Evolutionary conservation across 345 rosid genomes (phyloP), one percentile per base, ranked within the genome.

Genomic region (Reutealis trisperma): DNA sequence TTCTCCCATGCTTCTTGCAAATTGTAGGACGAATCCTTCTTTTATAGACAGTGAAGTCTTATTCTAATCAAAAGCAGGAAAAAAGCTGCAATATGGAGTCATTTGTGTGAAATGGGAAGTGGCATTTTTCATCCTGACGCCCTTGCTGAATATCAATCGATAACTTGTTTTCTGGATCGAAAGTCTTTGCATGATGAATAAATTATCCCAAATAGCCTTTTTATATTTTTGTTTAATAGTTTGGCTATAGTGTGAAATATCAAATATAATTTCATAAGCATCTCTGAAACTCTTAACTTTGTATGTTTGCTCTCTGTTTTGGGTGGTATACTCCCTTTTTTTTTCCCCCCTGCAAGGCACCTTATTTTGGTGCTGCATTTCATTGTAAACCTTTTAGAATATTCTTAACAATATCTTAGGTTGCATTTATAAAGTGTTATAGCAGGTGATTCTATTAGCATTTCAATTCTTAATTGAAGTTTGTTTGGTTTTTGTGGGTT

Each of bases 221-320:
- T 16, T 67, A n/a, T 63, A 12, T 63, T 34, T 34, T 34, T 64
- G 12, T 19, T 64, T 18, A 18, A 24, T 24, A 9, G 15, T 68
- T 68, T 51, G 44, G 5, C 19, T 52, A 8, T 51, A 27, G 62
- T 54, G 11, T 30, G n/a, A 51, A 27, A 51, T 52, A 16, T 7
- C 19, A 45, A 57, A 54, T 27, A 8, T 72, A 27, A 27, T 65
- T 52, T 44, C 64, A 65, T 67, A 24, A 65, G 32, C 72, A 34
- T 42, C 34, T 58, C 42, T 27, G 65, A n/a, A 67, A 25, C 47
- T 63, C 59, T 64, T 64, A 13, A 15, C 18, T n/a, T 44, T 66
- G 61, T 63, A 44, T 65, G 37, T 27, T 12, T 44, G 37, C 41
- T 65, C 69, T 65, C 37, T 58, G 44, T 66, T 78, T 21, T 72